A percentile compares a stretch with the other conserved stretches of the same genome.
Conservation (phyloP, 106 monocot genomes). For the Iris macrosiphon region DNA sequence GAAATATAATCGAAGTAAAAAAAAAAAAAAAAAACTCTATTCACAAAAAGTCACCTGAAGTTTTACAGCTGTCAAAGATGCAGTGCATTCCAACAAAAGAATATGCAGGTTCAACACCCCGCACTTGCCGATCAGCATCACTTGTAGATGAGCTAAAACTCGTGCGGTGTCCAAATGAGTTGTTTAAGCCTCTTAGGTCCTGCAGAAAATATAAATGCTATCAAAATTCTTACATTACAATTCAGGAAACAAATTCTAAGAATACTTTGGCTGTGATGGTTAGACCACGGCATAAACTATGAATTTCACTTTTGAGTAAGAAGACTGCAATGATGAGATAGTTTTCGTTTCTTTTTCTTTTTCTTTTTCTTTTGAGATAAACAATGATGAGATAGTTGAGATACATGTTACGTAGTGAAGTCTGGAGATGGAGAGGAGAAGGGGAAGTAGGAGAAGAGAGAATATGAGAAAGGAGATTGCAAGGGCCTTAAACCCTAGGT, state of each 20-base stretch:
- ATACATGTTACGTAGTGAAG: no score
- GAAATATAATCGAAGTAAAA: conserved; percentile 9
- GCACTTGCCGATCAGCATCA: conserved; percentile 52
- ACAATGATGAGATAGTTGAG: no score
- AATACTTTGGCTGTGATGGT: no score
- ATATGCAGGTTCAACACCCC: conserved; percentile 73
- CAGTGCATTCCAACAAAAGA: conserved; percentile 99
- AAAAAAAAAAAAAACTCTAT: background rate
- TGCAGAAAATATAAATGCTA: conserved; percentile 11
- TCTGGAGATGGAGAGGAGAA: no score
- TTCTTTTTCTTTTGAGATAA: no score
- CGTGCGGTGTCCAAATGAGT: conserved; percentile 32
- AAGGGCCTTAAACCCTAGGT: no score
- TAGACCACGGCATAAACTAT: no score
- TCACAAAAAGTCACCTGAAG: conserved; percentile 53
- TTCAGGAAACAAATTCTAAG: background rate
- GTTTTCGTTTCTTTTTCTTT: no score
- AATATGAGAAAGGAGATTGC: no score
- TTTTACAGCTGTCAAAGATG: conserved; percentile 93
- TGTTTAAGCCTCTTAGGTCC: conserved; percentile 59
- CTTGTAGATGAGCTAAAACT: conserved; percentile 61
- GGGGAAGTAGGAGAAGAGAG: no score
- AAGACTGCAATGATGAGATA: no score
- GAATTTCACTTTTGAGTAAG: no score
- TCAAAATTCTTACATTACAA: background rate